Base-by-base conservation (phyloP, 495 filamentous ascomycete genomes). In the Aspergillus nidulans region DNA sequence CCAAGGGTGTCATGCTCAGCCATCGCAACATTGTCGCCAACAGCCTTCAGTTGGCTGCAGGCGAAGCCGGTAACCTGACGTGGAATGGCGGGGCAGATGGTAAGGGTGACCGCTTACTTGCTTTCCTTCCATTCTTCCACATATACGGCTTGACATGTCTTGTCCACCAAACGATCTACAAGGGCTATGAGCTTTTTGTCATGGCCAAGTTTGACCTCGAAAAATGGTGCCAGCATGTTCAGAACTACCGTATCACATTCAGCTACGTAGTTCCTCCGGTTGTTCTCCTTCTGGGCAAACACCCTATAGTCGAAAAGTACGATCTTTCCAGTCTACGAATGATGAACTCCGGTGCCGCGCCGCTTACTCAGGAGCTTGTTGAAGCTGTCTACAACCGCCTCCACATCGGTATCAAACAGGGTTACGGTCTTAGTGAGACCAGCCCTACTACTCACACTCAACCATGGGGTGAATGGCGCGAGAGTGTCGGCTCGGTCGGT, bases 91-190 rank as follows among this genome's bases (percentile, higher is more conserved):
- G 85, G 3, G 55, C 65, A 15, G 81, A 85, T 65, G 82, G 82
- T 0, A 71, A 82, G 39, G 85, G 87, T 1, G 90, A 95, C 62
- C 81, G 76, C 18, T 66, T 94, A 18, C 62, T 97, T 38, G 90
- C 86, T 1, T 86, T 97, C 54, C 71, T 97, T 38, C 94, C 94
- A 0, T 96, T 98, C 66, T 97, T 91, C 72, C 92, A 97, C 69
- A 94, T 96, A 56, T 97, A 96, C 62, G 89, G 88, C 68, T 62
- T 67, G 70, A 87, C 77, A 6, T 83, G 79, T 52, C 68, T 88
- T 4, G 68, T 91, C 30, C 85, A 88, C 58, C 75, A 79, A 54
- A 66, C 75, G 16, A 60, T 95, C 7, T 85, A 84, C 66, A 71
- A 75, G 36, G 94, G 94, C n/a, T 74, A 84, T 49, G 74, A 79